Base-by-base conservation (phyloP, 2,329 filamentous ascomycete species). In the Coleophoma crateriformis region DNA sequence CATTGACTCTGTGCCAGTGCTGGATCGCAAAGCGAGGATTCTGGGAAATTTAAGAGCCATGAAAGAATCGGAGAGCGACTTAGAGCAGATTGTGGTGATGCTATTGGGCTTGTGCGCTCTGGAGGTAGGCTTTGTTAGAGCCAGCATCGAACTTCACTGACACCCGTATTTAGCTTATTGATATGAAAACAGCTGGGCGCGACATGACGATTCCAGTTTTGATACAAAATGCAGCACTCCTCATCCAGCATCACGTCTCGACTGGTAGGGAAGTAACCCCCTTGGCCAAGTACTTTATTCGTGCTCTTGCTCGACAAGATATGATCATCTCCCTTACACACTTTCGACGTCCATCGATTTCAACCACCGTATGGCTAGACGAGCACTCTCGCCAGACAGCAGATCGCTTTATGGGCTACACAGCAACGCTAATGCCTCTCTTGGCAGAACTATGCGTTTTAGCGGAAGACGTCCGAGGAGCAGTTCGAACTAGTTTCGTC, bases 381-480 rank as follows among this genome's bases (percentile, higher is more conserved):
- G 58, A 60, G 8, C 50, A 58, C 38, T 49, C 46, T 27, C 42
- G 34, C 7, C 42, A 38, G 14, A 51, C 57, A 6, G 58, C 61
- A 8, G 64, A 66, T 47, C 61, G 64, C 8, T 58, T 66, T 42
- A 63, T 66, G 50, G 64, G 63, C 2, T 65, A 61, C 37, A 66
- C 61, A 1, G 40, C 50, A 2, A 61, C 62, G 11, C 47, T 66
- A 17, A 64, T 66, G 61, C 62, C 62, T 6, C 50, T 66, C 4
- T 52, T 66, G 1, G 51, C 56, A 20, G 61, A 65, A 33, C 55
- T 66, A 15, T 55, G 61, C 47, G 49, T 47, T 22, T 48, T 66
- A 14, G 63, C 64, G 11, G 61, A 60, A 40, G 61, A 62, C n/a
- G 48, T 64, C n/a, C 50, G 55, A 44, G 27, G 41, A 41, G 13